phyloP scores from a whole-genome alignment of 768 basidiomycete species.

The Termitomyces sp. region DNA sequence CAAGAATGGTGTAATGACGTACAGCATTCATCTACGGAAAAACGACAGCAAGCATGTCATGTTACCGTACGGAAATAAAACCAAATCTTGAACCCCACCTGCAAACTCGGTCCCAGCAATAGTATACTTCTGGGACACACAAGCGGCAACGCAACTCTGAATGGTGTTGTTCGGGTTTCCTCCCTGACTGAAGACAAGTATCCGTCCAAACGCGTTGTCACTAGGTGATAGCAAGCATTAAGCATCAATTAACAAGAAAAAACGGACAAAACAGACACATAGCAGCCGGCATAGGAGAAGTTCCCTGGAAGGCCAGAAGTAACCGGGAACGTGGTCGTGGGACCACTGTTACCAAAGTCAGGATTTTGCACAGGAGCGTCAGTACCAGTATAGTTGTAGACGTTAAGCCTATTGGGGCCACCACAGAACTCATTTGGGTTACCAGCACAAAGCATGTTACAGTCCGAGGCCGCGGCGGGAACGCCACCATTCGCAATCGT shows the following conservation, averaged over 20 bases:
- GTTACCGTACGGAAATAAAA: background rate
- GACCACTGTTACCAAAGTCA: conserved; percentile 27
- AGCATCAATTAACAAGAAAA: background rate
- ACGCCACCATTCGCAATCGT: conserved; percentile 41
- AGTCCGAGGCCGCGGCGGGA: conserved; percentile 43
- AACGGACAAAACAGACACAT: conserved; percentile 39
- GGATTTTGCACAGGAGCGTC: conserved; percentile 32
- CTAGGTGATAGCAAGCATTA: background rate
- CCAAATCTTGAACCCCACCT: conserved; percentile 27
- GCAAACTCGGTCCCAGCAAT: conserved; percentile 69
- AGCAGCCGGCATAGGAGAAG: conserved; percentile 64
- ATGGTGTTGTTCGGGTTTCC: conserved; percentile 42
- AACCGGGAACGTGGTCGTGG: conserved; percentile 36
- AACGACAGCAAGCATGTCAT: conserved; percentile 3
- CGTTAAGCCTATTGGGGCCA: conserved; percentile 58
- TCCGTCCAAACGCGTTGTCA: conserved; percentile 62
- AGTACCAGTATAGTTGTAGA: conserved; percentile 67
- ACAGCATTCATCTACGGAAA: conserved; percentile 37
- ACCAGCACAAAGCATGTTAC: conserved; percentile 63
- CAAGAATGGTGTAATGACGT: conserved; percentile 13
- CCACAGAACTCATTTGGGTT: conserved; percentile 66
- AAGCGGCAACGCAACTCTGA: conserved; percentile 55
- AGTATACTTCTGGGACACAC: conserved; percentile 49
- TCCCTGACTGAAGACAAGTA: conserved; percentile 29
- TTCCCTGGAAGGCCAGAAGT: conserved; percentile 43